Evolutionary conservation across 108 stramenopile genomes (phyloP).

Genomic region (Skeletonema costatum): DNA sequence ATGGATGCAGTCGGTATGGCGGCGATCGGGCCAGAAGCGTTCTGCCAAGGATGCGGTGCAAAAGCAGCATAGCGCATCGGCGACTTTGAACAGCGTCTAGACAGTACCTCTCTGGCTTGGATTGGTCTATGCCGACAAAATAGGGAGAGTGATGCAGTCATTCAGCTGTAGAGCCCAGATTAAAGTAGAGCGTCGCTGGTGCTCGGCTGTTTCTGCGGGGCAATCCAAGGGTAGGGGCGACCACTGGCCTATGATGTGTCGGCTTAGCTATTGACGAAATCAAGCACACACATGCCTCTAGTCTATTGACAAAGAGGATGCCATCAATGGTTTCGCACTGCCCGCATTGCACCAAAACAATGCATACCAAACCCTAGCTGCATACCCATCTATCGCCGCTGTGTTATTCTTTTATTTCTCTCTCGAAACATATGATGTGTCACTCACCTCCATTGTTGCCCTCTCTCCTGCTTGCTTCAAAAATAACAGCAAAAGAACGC

Average conservation of each 20-base stretch:
- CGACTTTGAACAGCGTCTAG: neutral
- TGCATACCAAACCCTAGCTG: neutral
- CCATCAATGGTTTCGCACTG: too few relatives aligned
- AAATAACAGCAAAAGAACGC: slow-evolving; percentile 92
- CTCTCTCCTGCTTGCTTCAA: neutral
- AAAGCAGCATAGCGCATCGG: neutral
- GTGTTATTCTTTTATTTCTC: neutral
- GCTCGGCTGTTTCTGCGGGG: too few relatives aligned
- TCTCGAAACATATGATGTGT: neutral
- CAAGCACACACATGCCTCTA: neutral
- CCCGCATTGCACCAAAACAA: neutral
- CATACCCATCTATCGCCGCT: neutral
- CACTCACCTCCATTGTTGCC: neutral
- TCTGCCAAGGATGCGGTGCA: neutral
- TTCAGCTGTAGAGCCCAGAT: neutral
- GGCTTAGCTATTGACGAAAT: neutral
- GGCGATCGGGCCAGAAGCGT: neutral
- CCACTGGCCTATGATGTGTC: neutral
- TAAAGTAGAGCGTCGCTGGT: too few relatives aligned
- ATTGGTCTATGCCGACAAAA: neutral
- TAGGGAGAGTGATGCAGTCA: neutral
- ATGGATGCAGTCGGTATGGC: neutral
- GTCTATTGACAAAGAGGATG: too few relatives aligned
- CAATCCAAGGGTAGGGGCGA: neutral
- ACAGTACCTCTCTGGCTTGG: neutral